Evolutionary conservation across 1,284 basidiomycete species (phyloP).

Genomic region (Porogramme epimiltina): DNA sequence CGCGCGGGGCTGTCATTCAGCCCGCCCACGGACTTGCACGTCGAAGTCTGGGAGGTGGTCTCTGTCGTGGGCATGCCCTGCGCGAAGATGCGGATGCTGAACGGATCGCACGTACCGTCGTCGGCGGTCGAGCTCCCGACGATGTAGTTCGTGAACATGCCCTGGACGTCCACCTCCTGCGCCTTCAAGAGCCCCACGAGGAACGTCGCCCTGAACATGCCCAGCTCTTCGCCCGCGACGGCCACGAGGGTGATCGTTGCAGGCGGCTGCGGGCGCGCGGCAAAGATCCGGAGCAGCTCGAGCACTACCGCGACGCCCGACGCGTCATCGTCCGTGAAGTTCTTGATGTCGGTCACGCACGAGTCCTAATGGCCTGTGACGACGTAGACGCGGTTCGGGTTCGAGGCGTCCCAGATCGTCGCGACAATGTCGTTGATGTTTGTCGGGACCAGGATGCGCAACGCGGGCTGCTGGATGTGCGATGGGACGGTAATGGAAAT

Average conservation of each 20-base stretch:
- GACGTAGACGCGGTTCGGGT: constrained; percentile 53
- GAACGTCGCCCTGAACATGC: constrained; percentile 47
- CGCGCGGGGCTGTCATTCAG: constrained; percentile 56
- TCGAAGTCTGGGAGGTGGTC: constrained; percentile 35
- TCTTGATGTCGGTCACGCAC: constrained; percentile 41
- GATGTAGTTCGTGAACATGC: constrained; percentile 55
- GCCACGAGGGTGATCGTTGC: constrained; percentile 55
- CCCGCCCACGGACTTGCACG: constrained; percentile 43
- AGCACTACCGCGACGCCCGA: constrained; percentile 56
- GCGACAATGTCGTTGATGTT: constrained; percentile 54
- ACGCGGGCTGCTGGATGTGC: constrained; percentile 42
- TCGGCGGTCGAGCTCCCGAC: constrained; percentile 52
- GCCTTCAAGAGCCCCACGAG: constrained; percentile 45
- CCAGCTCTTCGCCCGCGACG: constrained; percentile 56
- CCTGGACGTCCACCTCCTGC: constrained; percentile 50
- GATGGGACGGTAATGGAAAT: constrained; percentile 48
- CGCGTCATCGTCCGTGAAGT: constrained; percentile 46
- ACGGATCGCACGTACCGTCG: constrained; percentile 44
- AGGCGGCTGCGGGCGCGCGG: constrained; percentile 39
- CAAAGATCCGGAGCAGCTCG: constrained; percentile 52
- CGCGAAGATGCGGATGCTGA: constrained; percentile 50
- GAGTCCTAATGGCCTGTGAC: constrained; percentile 58
- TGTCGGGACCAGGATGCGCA: constrained; percentile 40
- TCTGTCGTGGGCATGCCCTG: constrained; percentile 50
- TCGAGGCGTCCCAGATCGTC: constrained; percentile 47